phyloP scores from a whole-genome alignment of 2,329 filamentous ascomycete genomes.

The Pyrenophora seminiperda region DNA sequence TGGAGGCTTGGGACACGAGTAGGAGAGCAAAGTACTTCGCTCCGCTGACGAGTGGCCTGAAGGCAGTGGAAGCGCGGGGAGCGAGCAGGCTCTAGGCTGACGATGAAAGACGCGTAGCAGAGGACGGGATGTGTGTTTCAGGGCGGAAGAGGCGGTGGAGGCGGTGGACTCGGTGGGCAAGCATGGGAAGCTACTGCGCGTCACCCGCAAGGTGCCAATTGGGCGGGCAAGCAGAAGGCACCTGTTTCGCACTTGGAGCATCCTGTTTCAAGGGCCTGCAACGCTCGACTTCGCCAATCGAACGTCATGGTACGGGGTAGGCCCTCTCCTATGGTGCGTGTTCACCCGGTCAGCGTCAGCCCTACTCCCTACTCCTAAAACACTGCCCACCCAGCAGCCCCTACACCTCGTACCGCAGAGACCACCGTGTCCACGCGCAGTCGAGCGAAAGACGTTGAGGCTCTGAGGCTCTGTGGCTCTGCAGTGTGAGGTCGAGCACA shows the following conservation, averaged over 20 bases:
- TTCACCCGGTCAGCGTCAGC: conserved; percentile 24
- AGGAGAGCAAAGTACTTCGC: neutral
- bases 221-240: conserved; percentile 14
- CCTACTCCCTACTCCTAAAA: too few species aligned
- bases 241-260: conserved; percentile 27
- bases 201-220: conserved; percentile 12
- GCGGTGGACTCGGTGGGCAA: conserved; percentile 2
- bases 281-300: conserved; percentile 25
- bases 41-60: neutral
- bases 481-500: too few species aligned
- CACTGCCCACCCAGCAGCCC: conserved; percentile 7
- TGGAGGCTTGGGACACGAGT: neutral
- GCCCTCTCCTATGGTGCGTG: conserved; percentile 15
- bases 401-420: conserved; percentile 3
- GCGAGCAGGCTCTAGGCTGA: conserved; percentile 6
- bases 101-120: conserved; percentile 22
- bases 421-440: conserved; percentile 6
- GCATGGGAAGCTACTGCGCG: neutral
- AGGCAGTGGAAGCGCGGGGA: conserved; percentile 9
- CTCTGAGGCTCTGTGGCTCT: neutral
- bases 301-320: conserved; percentile 15
- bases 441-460: conserved; percentile 1
- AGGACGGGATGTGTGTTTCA: conserved; percentile 22
- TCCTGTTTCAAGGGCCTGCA: conserved; percentile 10
- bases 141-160: neutral